A percentile compares a stretch with the other conserved stretches of the same genome.
Evolutionary conservation across 805 yeast species (phyloP).

Genomic region (Lachancea dasiensis): DNA sequence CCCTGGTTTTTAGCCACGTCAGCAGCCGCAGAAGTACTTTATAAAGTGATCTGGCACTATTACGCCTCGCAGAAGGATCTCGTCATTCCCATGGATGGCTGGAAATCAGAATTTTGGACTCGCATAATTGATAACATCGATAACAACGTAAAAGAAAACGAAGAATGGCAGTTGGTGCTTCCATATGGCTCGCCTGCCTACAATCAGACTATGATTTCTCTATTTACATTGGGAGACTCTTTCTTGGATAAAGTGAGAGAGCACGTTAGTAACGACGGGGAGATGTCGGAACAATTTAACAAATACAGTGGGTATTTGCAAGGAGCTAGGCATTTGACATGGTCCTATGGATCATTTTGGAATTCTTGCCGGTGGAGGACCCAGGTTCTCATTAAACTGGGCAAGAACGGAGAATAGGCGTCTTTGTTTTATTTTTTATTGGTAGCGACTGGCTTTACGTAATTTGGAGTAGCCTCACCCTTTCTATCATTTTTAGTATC

Average conservation of each 20-base stretch:
- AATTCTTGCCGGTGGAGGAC: conserved; percentile 61
- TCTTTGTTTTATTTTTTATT: not conserved
- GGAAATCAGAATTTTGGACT: conserved; percentile 25
- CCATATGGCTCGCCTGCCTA: conserved; percentile 38
- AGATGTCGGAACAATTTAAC: conserved; percentile 89
- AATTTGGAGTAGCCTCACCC: not conserved
- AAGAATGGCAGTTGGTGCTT: conserved; percentile 16
- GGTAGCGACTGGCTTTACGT: no score
- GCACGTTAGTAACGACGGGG: conserved; percentile 55
- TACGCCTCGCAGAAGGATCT: conserved; percentile 39
- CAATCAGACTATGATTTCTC: conserved; percentile 38
- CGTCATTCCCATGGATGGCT: conserved; percentile 30
- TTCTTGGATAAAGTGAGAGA: conserved; percentile 52
- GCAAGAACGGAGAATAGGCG: not conserved
- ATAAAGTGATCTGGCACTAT: conserved; percentile 45
- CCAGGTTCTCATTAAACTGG: conserved; percentile 23
- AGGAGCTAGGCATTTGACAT: conserved; percentile 83
- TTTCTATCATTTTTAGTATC: not conserved
- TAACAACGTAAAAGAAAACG: conserved; percentile 1
- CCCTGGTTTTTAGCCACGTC: conserved; percentile 89
- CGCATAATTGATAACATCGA: conserved; percentile 16
- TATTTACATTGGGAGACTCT: conserved; percentile 59
- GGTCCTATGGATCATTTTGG: conserved; percentile 84
- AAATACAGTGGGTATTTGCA: conserved; percentile 74
- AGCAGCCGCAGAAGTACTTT: conserved; percentile 59